These are phyloP conservation scores for Nakazawaea anatomiae DNA, from an alignment of 805 yeast species.

Conservation along the genomic window DNA sequence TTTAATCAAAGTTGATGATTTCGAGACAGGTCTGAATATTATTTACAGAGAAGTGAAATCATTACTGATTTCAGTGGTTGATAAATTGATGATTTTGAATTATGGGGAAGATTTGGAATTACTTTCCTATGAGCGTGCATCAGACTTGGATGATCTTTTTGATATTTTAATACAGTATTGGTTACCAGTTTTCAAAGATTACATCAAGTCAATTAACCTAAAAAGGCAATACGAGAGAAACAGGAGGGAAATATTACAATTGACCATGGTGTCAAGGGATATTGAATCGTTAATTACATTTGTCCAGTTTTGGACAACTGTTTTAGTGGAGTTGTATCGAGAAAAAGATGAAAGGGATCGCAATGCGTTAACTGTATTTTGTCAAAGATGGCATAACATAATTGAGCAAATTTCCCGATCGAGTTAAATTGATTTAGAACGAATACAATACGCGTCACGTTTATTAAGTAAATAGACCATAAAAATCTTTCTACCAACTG, in stretches of 20 bases:
- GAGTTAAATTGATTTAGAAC: neutral
- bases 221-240: slow-evolving; percentile 13
- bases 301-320: slow-evolving; percentile 45
- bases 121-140: slow-evolving; percentile 36
- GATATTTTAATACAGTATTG: slow-evolving; percentile 38
- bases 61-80: slow-evolving; percentile 40
- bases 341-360: slow-evolving; percentile 27
- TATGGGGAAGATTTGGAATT: slow-evolving; percentile 54
- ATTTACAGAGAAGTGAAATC: slow-evolving; percentile 36
- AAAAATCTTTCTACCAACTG: no score
- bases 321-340: slow-evolving; percentile 36
- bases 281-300: slow-evolving; percentile 30
- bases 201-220: slow-evolving; percentile 24
- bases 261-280: slow-evolving; percentile 22
- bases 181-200: slow-evolving; percentile 52
- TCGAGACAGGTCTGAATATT: slow-evolving; percentile 14
- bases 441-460: neutral
- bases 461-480: neutral
- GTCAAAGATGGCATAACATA: slow-evolving; percentile 28
- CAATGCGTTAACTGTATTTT: slow-evolving; percentile 23
- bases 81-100: slow-evolving; percentile 42
- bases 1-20: slow-evolving; percentile 10
- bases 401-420: slow-evolving; percentile 1
- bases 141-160: slow-evolving; percentile 36
- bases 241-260: slow-evolving; percentile 18